phyloP scores from a whole-genome alignment of 495 filamentous ascomycete species.

The Xylaria cubensis region DNA sequence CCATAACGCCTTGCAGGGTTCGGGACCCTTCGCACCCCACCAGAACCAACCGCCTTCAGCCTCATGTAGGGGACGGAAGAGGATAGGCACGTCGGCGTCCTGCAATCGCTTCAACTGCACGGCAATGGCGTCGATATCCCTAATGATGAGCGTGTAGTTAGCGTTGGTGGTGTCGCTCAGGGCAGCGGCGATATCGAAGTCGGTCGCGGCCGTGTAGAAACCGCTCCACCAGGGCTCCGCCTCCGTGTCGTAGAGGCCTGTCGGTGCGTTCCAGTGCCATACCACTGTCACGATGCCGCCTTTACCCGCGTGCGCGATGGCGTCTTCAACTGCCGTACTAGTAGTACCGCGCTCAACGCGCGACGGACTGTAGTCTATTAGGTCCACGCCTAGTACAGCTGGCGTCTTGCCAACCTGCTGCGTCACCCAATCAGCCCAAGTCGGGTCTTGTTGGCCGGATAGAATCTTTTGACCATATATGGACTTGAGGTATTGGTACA shows the following conservation, averaged over 20 bases:
- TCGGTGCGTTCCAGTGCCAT: constrained; percentile 56
- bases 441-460: constrained; percentile 56
- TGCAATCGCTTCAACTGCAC: constrained; percentile 51
- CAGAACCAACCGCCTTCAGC: constrained; percentile 60
- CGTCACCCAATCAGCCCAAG: constrained; percentile 45
- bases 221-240: constrained; percentile 55
- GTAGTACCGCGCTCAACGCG: constrained; percentile 49
- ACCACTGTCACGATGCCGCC: constrained; percentile 54
- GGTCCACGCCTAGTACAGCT: constrained; percentile 50
- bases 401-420: constrained; percentile 54
- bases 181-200: constrained; percentile 51
- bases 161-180: constrained; percentile 45
- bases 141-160: constrained; percentile 55
- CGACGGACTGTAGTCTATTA: constrained; percentile 57
- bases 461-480: constrained; percentile 56
- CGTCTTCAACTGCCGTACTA: constrained; percentile 51
- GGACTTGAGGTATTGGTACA: constrained; percentile 46
- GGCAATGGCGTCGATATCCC: constrained; percentile 59
- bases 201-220: constrained; percentile 54
- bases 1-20: constrained; percentile 51
- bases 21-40: constrained; percentile 59
- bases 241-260: constrained; percentile 46
- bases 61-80: constrained; percentile 56
- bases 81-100: constrained; percentile 48
- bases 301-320: constrained; percentile 47